These are phyloP conservation scores for Neurospora discreta DNA, from an alignment of 495 filamentous ascomycete genomes.

Conservation along the genomic window DNA sequence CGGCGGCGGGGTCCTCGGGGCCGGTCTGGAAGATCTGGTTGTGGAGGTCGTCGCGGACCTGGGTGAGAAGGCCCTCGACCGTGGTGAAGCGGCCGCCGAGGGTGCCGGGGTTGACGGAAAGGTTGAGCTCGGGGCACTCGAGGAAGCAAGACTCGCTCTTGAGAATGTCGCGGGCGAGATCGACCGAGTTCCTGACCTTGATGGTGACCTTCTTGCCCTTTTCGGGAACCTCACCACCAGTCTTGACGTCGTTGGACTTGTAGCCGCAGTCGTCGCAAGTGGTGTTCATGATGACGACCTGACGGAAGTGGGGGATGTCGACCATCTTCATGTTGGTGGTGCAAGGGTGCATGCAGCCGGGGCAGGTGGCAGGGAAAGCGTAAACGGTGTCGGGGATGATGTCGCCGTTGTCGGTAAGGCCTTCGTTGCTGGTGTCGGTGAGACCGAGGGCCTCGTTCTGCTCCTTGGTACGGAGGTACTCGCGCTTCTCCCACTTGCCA, in stretches of 20 bases:
- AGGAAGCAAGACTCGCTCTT: constrained; percentile 90
- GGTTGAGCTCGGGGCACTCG: constrained; percentile 70
- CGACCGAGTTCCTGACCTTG: constrained; percentile 56
- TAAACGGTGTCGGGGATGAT: constrained; percentile 86
- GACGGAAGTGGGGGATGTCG: constrained; percentile 91
- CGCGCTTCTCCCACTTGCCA: constrained; percentile 68
- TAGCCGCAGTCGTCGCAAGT: constrained; percentile 88
- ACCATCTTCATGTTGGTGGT: constrained; percentile 91
- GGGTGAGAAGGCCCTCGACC: constrained; percentile 86
- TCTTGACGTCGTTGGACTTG: constrained; percentile 89
- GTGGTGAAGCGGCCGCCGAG: constrained; percentile 97
- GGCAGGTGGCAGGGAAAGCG: constrained; percentile 79
- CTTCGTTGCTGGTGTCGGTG: constrained; percentile 24
- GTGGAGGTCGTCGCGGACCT: constrained; percentile 80
- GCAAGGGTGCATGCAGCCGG: constrained; percentile 74
- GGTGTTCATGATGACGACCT: constrained; percentile 85
- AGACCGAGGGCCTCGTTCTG: constrained; percentile 80
- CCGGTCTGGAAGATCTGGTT: constrained; percentile 73
- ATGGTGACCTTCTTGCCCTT: constrained; percentile 78
- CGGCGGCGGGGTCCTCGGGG: constrained; percentile 21
- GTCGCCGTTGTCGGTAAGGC: constrained; percentile 49
- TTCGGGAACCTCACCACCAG: constrained; percentile 82
- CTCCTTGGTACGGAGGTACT: constrained; percentile 70
- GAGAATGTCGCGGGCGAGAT: constrained; percentile 84
- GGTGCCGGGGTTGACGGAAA: constrained; percentile 79